These are phyloP conservation scores for Lophiotrema nucula DNA, from an alignment of 495 filamentous ascomycete species.

Conservation along the genomic window DNA sequence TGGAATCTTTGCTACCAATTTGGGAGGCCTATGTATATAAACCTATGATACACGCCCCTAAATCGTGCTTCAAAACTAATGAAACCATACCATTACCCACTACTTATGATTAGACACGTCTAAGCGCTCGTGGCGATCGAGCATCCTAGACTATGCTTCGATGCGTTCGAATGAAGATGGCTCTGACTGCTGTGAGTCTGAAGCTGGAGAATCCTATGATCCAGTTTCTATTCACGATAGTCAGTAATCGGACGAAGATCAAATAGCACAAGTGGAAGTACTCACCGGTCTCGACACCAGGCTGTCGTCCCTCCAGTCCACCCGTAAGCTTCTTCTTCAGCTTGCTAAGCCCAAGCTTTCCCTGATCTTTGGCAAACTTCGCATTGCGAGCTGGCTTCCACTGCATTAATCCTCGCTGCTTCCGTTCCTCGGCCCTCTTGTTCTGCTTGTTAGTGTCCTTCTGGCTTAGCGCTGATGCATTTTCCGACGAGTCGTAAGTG, in stretches of 20 bases:
- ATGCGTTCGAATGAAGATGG: no score
- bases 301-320: conserved; percentile 59
- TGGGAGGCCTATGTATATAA: no score
- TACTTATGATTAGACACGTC: no score
- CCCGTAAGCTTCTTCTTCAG: conserved; percentile 53
- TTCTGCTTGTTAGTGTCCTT: conserved; percentile 52
- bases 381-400: conserved; percentile 71
- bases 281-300: conserved; percentile 65
- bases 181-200: no score
- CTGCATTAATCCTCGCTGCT: conserved; percentile 72
- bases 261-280: conserved; percentile 3
- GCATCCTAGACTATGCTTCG: no score
- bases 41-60: no score
- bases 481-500: neutral
- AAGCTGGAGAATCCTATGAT: no score
- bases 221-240: conserved; percentile 1
- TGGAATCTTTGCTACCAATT: no score
- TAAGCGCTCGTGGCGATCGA: no score
- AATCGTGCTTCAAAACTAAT: no score
- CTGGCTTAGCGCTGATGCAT: neutral
- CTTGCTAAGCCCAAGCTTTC: conserved; percentile 58
- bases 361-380: conserved; percentile 70
- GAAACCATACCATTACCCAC: no score
- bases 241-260: neutral
- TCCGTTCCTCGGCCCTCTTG: conserved; percentile 60